A percentile compares a stretch with the other conserved stretches of the same genome.
phyloP scores from a whole-genome alignment of 257 asterid species.

The Solanum raphanifolium region DNA sequence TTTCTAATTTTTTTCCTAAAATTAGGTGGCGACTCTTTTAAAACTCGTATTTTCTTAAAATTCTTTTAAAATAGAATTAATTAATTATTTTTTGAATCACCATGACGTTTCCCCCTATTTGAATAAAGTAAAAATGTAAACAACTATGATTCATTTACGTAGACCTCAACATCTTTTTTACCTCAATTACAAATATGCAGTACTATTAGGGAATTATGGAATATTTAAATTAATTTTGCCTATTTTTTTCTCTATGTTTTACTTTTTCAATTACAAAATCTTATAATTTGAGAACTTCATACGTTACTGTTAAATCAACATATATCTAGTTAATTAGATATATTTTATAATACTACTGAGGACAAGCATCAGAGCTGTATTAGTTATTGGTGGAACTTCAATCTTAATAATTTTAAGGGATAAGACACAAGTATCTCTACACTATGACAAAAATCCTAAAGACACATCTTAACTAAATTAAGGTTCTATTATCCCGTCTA shows the following conservation, averaged over 20 bases:
- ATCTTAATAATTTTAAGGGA: background rate
- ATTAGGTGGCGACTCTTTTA: too few species aligned
- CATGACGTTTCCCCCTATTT: too few species aligned
- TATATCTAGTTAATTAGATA: background rate
- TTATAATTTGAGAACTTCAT: background rate
- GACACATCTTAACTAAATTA: too few species aligned
- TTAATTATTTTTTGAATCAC: too few species aligned
- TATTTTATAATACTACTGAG: background rate
- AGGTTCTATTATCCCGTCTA: background rate
- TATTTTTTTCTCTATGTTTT: too few species aligned
- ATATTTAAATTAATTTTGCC: background rate
- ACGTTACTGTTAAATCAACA: background rate
- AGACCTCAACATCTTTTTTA: background rate
- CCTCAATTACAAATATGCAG: background rate
- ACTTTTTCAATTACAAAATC: background rate
- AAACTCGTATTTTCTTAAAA: too few species aligned
- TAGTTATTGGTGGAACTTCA: background rate
- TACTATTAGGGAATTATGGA: background rate
- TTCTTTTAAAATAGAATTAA: too few species aligned
- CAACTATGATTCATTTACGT: too few species aligned
- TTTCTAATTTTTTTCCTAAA: too few species aligned
- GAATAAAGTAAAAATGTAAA: too few species aligned
- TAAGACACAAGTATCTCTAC: background rate
- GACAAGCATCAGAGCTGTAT: background rate
- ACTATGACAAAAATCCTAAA: too few species aligned